phyloP scores from a whole-genome alignment of 768 basidiomycete genomes.

The Boletus bicolor region DNA sequence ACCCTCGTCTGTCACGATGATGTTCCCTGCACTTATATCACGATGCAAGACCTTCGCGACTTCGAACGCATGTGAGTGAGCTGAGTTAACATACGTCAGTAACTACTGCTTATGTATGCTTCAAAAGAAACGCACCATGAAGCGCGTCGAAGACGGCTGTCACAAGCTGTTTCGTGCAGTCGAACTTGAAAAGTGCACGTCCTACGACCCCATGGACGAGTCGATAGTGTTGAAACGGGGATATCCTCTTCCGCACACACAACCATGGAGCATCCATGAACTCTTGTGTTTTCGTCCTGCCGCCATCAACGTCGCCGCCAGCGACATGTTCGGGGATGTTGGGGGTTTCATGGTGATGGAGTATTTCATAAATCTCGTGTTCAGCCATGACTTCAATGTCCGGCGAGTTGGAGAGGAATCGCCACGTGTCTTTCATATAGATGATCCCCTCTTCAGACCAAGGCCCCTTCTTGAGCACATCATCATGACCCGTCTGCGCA shows the following conservation, averaged over 20 bases:
- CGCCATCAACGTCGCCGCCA: neutral
- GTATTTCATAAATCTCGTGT: slow-evolving; percentile 3
- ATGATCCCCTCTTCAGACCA: neutral
- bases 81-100: neutral
- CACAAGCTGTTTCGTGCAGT: neutral
- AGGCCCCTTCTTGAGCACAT: neutral
- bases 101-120: too few species aligned
- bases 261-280: neutral
- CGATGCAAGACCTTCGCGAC: slow-evolving; percentile 22
- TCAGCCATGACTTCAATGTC: neutral
- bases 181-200: neutral
- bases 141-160: neutral
- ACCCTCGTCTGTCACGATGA: slow-evolving; percentile 17
- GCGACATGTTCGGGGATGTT: slow-evolving; percentile 1
- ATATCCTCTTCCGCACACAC: neutral
- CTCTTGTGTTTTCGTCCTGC: neutral
- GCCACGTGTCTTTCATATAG: slow-evolving; percentile 8
- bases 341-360: neutral
- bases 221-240: neutral
- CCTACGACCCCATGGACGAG: neutral
- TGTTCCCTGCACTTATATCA: slow-evolving; percentile 28
- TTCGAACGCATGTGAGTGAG: slow-evolving; percentile 19
- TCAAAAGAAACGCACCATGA: neutral
- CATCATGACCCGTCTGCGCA: neutral
- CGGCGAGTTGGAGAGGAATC: neutral